A percentile compares a stretch with the other conserved stretches of the same genome.
Evolutionary conservation across 257 asterid genomes (phyloP).

Genomic region (Ehretia macrophylla): DNA sequence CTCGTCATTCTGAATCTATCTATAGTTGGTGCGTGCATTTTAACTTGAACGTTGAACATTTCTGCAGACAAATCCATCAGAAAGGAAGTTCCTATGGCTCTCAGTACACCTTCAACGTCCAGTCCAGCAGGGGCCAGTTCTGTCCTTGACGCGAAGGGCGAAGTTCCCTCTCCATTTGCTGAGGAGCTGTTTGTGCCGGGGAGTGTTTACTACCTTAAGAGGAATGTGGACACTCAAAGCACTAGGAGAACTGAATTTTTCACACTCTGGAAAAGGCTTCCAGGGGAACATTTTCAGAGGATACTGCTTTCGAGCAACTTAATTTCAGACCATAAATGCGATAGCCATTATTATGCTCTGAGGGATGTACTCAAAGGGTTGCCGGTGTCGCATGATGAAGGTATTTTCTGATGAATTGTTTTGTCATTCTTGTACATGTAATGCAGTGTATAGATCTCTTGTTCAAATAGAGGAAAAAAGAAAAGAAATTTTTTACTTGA

Average conservation of each 20-base stretch:
- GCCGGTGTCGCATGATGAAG: conserved; percentile 43
- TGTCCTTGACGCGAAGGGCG: conserved; percentile 17
- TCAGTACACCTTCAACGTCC: conserved; percentile 18
- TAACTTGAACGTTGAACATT: background rate
- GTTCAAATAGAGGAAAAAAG: background rate
- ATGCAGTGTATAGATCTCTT: background rate
- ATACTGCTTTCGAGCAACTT: conserved; percentile 77
- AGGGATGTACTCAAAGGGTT: conserved; percentile 90
- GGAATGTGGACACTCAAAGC: conserved; percentile 38
- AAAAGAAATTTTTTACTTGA: too few species aligned
- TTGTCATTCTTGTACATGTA: background rate
- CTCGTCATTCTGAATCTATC: background rate
- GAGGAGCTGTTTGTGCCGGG: conserved; percentile 81
- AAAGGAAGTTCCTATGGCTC: conserved; percentile 11
- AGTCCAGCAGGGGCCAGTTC: conserved; percentile 21
- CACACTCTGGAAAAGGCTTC: conserved; percentile 66
- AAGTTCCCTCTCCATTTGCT: conserved; percentile 6
- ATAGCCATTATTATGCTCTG: conserved; percentile 73
- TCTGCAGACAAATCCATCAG: conserved; percentile 30
- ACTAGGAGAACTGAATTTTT: conserved; percentile 32
- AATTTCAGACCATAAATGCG: conserved; percentile 86
- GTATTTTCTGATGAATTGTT: conserved; percentile 22
- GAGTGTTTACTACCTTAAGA: conserved; percentile 55
- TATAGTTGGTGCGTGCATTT: background rate
- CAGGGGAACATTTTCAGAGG: conserved; percentile 79